Evolutionary conservation across 352 stramenopile genomes (phyloP).

Genomic region (Detonula confervacea): DNA sequence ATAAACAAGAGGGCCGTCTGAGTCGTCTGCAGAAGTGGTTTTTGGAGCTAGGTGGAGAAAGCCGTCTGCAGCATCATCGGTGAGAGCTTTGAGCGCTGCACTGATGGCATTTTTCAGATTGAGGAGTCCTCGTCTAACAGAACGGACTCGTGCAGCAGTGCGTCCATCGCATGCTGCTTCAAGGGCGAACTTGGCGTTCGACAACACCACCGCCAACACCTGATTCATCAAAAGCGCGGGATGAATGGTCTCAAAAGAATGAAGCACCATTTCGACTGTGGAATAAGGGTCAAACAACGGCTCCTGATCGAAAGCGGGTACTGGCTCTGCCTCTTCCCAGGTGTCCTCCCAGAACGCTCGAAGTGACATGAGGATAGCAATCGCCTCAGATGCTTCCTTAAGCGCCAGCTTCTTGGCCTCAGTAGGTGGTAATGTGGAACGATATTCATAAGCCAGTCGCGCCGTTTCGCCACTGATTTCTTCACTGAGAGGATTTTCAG

Average conservation of each 20-base stretch:
- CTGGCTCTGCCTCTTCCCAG: constrained; percentile 69
- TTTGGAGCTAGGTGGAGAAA: constrained; percentile 38
- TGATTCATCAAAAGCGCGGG: constrained; percentile 78
- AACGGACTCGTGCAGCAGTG: constrained; percentile 52
- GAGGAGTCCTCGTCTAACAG: constrained; percentile 51
- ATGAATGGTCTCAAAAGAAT: constrained; percentile 83
- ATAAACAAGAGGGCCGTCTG: constrained; percentile 55
- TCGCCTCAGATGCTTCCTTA: constrained; percentile 69
- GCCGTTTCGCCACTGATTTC: constrained; percentile 59
- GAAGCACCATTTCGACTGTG: constrained; percentile 79
- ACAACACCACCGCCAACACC: constrained; percentile 77
- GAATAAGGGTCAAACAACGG: constrained; percentile 76
- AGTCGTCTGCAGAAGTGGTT: constrained; percentile 14
- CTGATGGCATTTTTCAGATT: constrained; percentile 58
- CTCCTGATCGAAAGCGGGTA: constrained; percentile 74
- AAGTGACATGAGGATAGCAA: constrained; percentile 64
- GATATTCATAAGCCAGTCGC: constrained; percentile 15
- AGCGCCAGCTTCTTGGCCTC: constrained; percentile 44
- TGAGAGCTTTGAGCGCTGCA: constrained; percentile 64
- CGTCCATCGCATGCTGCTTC: constrained; percentile 54
- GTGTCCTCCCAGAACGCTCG: constrained; percentile 79
- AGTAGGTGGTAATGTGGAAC: constrained; percentile 36
- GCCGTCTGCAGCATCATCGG: constrained; percentile 56
- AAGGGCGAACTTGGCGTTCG: constrained; percentile 71
- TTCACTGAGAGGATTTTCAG: constrained; percentile 70